Evolutionary conservation across 2,329 filamentous ascomycete genomes (phyloP).

Genomic region (Stromatinia cepivora): DNA sequence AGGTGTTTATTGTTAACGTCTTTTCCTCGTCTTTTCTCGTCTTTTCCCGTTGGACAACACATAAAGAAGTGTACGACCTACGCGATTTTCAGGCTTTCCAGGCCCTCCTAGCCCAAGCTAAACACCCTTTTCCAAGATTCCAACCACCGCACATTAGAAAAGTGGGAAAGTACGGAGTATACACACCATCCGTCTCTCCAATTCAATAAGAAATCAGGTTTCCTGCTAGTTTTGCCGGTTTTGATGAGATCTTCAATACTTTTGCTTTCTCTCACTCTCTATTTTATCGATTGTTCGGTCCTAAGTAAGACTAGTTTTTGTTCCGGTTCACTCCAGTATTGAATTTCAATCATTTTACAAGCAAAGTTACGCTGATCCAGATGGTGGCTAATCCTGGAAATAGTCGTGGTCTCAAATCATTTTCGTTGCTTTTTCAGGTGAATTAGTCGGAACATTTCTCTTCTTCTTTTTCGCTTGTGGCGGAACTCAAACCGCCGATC

Average conservation of each 20-base stretch:
- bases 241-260: background rate
- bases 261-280: background rate
- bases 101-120: background rate
- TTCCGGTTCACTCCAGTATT: background rate
- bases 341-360: background rate
- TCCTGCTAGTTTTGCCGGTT: background rate
- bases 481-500: conserved; percentile 32
- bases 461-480: conserved; percentile 16
- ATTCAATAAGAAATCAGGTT: background rate
- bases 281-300: background rate
- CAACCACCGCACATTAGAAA: background rate
- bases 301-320: background rate
- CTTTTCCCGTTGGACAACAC: background rate
- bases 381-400: background rate
- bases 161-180: background rate
- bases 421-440: background rate
- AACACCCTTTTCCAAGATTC: background rate
- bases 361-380: background rate
- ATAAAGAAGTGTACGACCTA: background rate
- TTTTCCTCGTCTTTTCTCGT: background rate
- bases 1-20: background rate
- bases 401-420: background rate
- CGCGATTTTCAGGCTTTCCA: background rate
- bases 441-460: conserved; percentile 9
- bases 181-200: background rate